Evolutionary conservation across 768 basidiomycete genomes (phyloP), one percentile per base, ranked within the genome.

Genomic region (Boletus huronensis): DNA sequence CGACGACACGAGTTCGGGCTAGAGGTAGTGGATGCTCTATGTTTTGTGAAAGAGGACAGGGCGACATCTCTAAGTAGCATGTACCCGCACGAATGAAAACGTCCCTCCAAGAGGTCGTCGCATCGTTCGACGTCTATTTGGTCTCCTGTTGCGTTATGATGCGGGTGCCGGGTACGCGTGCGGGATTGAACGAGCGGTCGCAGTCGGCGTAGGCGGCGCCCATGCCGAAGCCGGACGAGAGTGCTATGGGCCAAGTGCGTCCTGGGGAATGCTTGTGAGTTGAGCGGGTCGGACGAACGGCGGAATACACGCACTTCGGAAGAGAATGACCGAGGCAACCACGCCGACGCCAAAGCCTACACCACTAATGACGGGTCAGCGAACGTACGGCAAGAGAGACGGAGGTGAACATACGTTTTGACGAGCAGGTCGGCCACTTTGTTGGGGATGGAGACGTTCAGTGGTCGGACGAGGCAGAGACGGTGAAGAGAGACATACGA

Each of bases 201-300:
- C 93, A 94, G 79, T 95, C 93, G 29, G 90, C 85, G 68, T 92
- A 94, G 28, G 93, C 91, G 49, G 84, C 83, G 40, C 93, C 93
- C 38, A 85, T 80, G 32, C 93, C 93, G 68, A 94, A 93, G 34
- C 93, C 93, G 6, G 90, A 89, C 16, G 87, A 78, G 52, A 95
- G 81, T 29, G 89, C 84, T 60, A 96, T 85, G 42, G 93, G 93
- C 91, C 92, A 96, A 67, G 88, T 88, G 54, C 93, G 89, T 77
- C 93, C 93, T 94, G 14, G 42, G 11, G 67, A 35, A 52, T 47
- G 32, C 8, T n/a, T 29, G 42, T 54, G 48, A 64, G 57, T 29
- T 17, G 29, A 14, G 45, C 17, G 46, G 1, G 49, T 34, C 14
- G 44, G 36, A 39, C 19, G 56, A 28, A 39, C 17, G 40, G 17